Evolutionary conservation across 202 grass and related monocot genomes (phyloP).

Genomic region (Setaria viridis): DNA sequence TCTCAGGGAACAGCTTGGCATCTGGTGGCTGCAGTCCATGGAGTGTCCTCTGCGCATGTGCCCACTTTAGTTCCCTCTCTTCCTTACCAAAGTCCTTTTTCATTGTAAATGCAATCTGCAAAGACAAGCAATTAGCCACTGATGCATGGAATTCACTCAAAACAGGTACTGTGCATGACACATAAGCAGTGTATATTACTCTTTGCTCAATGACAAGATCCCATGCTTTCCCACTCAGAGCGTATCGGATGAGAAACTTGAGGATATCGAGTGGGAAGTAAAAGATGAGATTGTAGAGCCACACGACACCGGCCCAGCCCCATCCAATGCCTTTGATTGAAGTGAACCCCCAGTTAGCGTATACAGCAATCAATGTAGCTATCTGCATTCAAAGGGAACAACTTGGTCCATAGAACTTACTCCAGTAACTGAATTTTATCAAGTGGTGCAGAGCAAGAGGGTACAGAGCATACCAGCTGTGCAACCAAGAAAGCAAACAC

Average conservation of each 20-base stretch:
- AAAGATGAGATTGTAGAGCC: slow-evolving; percentile 63
- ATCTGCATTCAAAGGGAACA: slow-evolving; percentile 36
- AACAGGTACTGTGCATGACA: not conserved
- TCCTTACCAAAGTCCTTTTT: slow-evolving; percentile 61
- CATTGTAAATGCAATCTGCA: slow-evolving; percentile 54
- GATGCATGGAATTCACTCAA: not conserved
- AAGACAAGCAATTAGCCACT: not conserved
- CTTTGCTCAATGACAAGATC: slow-evolving; percentile 59
- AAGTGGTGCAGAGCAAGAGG: not conserved
- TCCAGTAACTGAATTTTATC: not conserved
- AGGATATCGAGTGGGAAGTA: slow-evolving; percentile 58
- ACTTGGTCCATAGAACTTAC: not conserved
- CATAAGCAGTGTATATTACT: not conserved
- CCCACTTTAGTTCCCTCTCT: slow-evolving; percentile 64
- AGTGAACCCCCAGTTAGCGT: slow-evolving; percentile 59
- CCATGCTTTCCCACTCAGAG: slow-evolving; percentile 57
- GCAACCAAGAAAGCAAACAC: slow-evolving; percentile 67
- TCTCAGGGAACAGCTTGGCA: slow-evolving; percentile 49
- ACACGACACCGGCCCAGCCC: slow-evolving; percentile 63
- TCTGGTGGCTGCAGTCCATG: slow-evolving; percentile 60
- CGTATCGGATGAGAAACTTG: slow-evolving; percentile 58
- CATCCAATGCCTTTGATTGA: slow-evolving; percentile 63
- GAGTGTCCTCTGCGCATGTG: slow-evolving; percentile 57
- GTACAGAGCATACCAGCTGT: slow-evolving; percentile 51
- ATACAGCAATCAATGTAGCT: slow-evolving; percentile 56